phyloP scores from a whole-genome alignment of 768 basidiomycete species.

The Boletus tylopilopsis region DNA sequence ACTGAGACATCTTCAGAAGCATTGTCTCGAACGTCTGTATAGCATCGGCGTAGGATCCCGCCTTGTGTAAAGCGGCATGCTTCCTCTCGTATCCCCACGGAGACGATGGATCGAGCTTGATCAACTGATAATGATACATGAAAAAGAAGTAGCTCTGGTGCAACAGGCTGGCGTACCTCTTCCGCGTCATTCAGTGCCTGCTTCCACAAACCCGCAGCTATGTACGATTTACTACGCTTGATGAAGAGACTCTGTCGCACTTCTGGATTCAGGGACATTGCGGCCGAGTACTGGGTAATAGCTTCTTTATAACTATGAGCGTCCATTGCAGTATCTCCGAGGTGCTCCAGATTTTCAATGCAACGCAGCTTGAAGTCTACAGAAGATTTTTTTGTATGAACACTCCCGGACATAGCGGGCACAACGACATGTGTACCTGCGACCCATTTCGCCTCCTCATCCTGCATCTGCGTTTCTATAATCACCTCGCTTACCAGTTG shows the following conservation, averaged over 20 bases:
- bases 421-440: not conserved
- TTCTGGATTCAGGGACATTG: not conserved
- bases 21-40: not conserved
- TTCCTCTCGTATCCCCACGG: not conserved
- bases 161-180: not conserved
- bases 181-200: not conserved
- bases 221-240: not conserved
- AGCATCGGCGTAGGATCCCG: not conserved
- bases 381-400: not conserved
- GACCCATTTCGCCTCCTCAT: not conserved
- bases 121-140: not conserved
- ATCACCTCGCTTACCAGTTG: not conserved
- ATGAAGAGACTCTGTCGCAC: not conserved
- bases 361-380: not conserved
- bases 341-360: not conserved
- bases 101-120: not conserved
- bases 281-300: not conserved
- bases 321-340: not conserved
- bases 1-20: not conserved
- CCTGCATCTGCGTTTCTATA: not conserved
- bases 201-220: not conserved
- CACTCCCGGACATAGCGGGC: too few relatives aligned
- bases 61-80: not conserved
- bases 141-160: too few relatives aligned
- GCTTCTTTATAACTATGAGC: not conserved